Evolutionary conservation across 208 protist genomes (phyloP), one percentile per base, ranked within the genome.

Genomic region (Acanthamoeba triangularis): DNA sequence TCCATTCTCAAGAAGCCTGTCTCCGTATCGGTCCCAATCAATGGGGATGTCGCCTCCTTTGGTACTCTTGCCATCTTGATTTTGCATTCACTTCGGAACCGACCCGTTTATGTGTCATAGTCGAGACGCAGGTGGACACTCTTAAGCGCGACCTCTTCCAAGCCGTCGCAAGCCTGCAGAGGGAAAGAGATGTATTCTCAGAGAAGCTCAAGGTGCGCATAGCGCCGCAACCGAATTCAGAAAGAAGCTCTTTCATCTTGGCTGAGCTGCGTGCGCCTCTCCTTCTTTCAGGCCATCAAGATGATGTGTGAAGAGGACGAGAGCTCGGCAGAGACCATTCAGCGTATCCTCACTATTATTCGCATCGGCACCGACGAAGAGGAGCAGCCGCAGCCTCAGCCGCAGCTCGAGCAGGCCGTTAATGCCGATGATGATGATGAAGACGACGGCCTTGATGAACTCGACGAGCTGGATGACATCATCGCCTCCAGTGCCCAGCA

Each of bases 291-390:
- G 67, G 67, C 67, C 67, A 76, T 76, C 67, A 76, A 76, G 67
- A 33, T 76, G 11, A 76, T 76, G 67, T 76, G 67, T 30, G 67
- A 76, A 23, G 67, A 76, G 35, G 67, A 41, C 67, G 67, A 76
- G 14, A 41, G 35, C 67, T 76, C 67, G 28, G 67, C 30, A 5
- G 67, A 76, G 30, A 76, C 67, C 30, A 76, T 76, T 30, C 67
- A 41, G 67, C 67, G 67, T 30, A 76, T 76, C n/a, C 67, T 76
- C 35, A 76, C 67, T 5, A 76, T 76, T 30, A 76, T 76, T 1
- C 67, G 67, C 67, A 44, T 76, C 37, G 67, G 67, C 11, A 76
- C 67, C 16, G 67, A 76, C 67, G 67, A 76, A 11, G 67, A 76
- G 35, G 67, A 76, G 7, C 11, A 76, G 2, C 10, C 28, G 7